phyloP scores from a whole-genome alignment of 352 stramenopile genomes.

The Phytophthora idaei region DNA sequence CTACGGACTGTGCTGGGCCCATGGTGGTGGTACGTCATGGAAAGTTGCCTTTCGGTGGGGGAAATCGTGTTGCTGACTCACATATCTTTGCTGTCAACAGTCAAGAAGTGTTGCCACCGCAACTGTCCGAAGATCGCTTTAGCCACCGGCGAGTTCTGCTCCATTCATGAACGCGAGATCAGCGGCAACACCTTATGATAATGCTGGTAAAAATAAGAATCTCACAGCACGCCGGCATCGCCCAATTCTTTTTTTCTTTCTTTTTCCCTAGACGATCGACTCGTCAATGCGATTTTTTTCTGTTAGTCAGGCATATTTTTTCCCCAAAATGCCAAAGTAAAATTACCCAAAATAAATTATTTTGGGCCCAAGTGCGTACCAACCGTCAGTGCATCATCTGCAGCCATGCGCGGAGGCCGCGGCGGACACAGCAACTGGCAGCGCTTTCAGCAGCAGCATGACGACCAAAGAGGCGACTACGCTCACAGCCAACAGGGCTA shows the following conservation, averaged over 20 bases:
- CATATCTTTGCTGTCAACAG: slow-evolving; percentile 18
- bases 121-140: slow-evolving; percentile 37
- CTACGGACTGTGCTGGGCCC: slow-evolving; percentile 57
- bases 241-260: too few relatives aligned
- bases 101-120: slow-evolving; percentile 50
- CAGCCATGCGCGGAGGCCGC: slow-evolving; percentile 12
- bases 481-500: neutral
- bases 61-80: neutral
- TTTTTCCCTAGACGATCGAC: too few relatives aligned
- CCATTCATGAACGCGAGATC: slow-evolving; percentile 39
- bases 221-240: too few relatives aligned
- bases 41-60: neutral
- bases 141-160: slow-evolving; percentile 49
- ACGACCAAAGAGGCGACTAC: neutral
- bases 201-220: neutral
- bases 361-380: slow-evolving; percentile 3
- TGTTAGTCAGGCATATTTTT: too few relatives aligned
- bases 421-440: slow-evolving; percentile 35
- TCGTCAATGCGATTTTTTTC: too few relatives aligned
- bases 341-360: neutral
- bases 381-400: slow-evolving; percentile 16
- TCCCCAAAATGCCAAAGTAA: too few relatives aligned
- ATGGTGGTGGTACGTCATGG: slow-evolving; percentile 45
- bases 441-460: slow-evolving; percentile 43
- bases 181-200: slow-evolving; percentile 10